Evolutionary conservation across 2,329 filamentous ascomycete species (phyloP).

Genomic region (Paramyrothecium roridum): DNA sequence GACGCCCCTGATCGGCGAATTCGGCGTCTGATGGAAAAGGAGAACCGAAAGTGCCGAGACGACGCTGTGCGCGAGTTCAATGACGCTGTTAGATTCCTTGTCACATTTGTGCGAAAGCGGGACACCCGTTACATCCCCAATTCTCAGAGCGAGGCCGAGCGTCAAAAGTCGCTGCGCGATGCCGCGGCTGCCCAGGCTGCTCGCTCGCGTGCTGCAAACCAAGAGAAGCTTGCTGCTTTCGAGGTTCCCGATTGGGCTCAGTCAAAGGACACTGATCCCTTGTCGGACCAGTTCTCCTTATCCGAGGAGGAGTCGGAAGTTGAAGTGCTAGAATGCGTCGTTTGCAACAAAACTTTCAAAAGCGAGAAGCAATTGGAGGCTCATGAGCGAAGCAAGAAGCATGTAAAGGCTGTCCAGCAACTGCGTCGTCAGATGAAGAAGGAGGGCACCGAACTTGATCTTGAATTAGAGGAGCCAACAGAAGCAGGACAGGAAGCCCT

Average conservation of each 20-base stretch:
- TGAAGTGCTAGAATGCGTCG: constrained; percentile 68
- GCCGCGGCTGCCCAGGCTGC: constrained; percentile 82
- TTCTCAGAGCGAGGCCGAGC: constrained; percentile 73
- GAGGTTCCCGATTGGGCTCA: constrained; percentile 74
- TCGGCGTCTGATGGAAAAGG: constrained; percentile 88
- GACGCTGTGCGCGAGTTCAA: constrained; percentile 87
- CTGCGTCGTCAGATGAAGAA: constrained; percentile 78
- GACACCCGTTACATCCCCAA: constrained; percentile 83
- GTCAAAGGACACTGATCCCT: constrained; percentile 45
- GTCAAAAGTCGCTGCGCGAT: constrained; percentile 73
- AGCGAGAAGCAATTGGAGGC: constrained; percentile 89
- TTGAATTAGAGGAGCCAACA: constrained; percentile 24
- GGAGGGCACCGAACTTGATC: constrained; percentile 64
- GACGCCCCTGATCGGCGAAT: constrained; percentile 85
- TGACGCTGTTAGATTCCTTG: constrained; percentile 81
- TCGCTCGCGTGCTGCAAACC: constrained; percentile 75
- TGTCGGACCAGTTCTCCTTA: constrained; percentile 55
- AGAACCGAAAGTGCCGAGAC: constrained; percentile 82
- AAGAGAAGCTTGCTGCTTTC: constrained; percentile 65
- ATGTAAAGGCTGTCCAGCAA: constrained; percentile 79
- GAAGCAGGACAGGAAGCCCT: background rate
- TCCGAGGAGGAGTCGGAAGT: constrained; percentile 53
- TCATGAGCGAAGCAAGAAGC: constrained; percentile 96
- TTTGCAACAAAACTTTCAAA: constrained; percentile 78
- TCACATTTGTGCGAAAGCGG: constrained; percentile 85